Evolutionary conservation across 495 filamentous ascomycete genomes (phyloP), one percentile per base, ranked within the genome.

Genomic region (Entonaema liquescens): DNA sequence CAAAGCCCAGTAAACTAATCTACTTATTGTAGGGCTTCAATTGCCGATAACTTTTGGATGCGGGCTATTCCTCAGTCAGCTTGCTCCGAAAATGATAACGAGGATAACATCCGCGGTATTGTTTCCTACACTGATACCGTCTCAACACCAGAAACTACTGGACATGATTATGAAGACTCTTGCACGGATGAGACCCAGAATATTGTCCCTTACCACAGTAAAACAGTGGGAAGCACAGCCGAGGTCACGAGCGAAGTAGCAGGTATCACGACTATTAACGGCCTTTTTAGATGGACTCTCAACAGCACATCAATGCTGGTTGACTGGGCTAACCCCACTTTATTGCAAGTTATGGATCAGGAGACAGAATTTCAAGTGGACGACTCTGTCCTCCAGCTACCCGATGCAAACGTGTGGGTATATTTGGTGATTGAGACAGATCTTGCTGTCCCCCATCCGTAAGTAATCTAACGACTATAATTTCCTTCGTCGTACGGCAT

Each of bases 41-140:
- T 65, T 47, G 67, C 76, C 29, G 79, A 76, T 15, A 82, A 83
- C 62, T 91, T 88, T 74, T 92, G 90, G 90, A 82, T 91, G 42
- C 84, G 89, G 21, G 82, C 87, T 11, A 83, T 87, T 23, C 84
- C 87, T 0, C 85, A 87, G 72, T 74, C 76, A 7, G 88, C 85
- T 35, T 80, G 80, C 65, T 77, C 82, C 26, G 69, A 76, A 7
- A 85, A 84, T 28, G 73, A 72, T 23, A 83, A 75, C 31, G 68
- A 71, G 2, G 79, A 82, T 25, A 83, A 88, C 62, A 89, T 88
- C 71, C 80, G 70, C 23, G 89, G 87, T 5, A 89, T 91, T 17
- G 65, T 90, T 2, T 79, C 85, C 56, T 90, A 90, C 60, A 71
- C 82, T 60, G 52, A 65, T 11, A 59, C 59, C 15, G 77, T 68